Evolutionary conservation across 768 basidiomycete genomes (phyloP).

Genomic region (Leccinum obscurum): DNA sequence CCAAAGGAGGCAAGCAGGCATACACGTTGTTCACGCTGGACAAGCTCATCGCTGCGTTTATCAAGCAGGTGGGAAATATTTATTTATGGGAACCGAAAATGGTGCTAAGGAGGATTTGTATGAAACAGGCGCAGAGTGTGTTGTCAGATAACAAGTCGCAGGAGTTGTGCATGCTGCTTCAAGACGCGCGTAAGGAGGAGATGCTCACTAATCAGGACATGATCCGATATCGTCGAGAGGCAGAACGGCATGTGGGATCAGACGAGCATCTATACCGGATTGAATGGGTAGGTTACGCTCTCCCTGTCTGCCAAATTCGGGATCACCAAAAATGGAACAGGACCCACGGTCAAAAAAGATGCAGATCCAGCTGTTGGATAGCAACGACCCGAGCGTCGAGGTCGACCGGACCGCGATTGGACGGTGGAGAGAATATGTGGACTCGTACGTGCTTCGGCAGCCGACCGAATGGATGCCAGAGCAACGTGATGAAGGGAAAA

Average conservation of each 20-base stretch:
- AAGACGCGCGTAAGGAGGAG: conserved; percentile 57
- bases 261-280: conserved; percentile 79
- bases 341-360: conserved; percentile 54
- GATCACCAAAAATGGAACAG: conserved; percentile 39
- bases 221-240: conserved; percentile 77
- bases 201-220: conserved; percentile 60
- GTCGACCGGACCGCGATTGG: conserved; percentile 47
- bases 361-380: conserved; percentile 58
- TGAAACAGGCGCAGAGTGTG: conserved; percentile 77
- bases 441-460: conserved; percentile 67
- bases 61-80: conserved; percentile 76
- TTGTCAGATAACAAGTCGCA: conserved; percentile 82
- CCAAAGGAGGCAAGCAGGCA: conserved; percentile 55
- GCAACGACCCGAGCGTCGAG: conserved; percentile 64
- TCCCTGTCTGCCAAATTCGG: conserved; percentile 18
- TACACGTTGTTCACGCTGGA: conserved; percentile 93
- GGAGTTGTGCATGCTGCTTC: conserved; percentile 78
- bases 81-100: not conserved
- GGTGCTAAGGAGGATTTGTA: conserved; percentile 5
- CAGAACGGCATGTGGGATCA: conserved; percentile 69
- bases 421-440: conserved; percentile 76
- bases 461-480: conserved; percentile 71
- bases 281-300: conserved; percentile 61
- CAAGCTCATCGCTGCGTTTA: conserved; percentile 82
- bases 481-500: conserved; percentile 34